Evolutionary conservation across 2,329 filamentous ascomycete genomes (phyloP).

Genomic region (Clarireedia paspali): DNA sequence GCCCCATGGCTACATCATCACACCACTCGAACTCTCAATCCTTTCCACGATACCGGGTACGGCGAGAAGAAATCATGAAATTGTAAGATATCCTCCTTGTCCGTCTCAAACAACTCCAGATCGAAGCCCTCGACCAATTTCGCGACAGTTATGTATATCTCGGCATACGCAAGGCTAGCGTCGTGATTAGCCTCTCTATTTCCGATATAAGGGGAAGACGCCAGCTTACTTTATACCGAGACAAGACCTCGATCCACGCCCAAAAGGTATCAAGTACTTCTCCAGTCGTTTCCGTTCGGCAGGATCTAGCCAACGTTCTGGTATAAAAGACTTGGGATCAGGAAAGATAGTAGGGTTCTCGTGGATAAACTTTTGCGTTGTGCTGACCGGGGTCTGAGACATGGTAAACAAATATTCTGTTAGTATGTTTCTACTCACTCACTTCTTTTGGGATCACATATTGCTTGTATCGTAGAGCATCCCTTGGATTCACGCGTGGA

Average conservation of each 20-base stretch:
- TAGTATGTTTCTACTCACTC: background rate
- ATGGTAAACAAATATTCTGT: background rate
- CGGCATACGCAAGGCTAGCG: no score
- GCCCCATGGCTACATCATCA: background rate
- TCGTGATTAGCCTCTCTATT: no score
- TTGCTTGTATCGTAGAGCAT: slow-evolving; percentile 11
- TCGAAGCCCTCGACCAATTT: background rate
- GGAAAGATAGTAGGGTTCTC: slow-evolving; percentile 14
- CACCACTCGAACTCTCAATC: background rate
- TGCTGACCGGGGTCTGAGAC: slow-evolving; percentile 15
- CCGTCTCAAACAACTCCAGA: background rate
- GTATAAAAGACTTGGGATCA: slow-evolving; percentile 12
- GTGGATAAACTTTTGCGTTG: slow-evolving; percentile 14
- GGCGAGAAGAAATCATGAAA: background rate
- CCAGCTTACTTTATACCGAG: no score
- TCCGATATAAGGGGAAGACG: no score
- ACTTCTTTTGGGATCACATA: slow-evolving; percentile 9
- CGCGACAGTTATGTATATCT: background rate
- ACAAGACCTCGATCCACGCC: no score
- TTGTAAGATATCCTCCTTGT: background rate
- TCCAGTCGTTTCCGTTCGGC: slow-evolving; percentile 11
- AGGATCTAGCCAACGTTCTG: slow-evolving; percentile 14
- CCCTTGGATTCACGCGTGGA: slow-evolving; percentile 12
- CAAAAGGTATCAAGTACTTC: background rate
- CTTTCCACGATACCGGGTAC: background rate